Evolutionary conservation across 106 monocot genomes (phyloP).

Genomic region (Allium fistulosum): DNA sequence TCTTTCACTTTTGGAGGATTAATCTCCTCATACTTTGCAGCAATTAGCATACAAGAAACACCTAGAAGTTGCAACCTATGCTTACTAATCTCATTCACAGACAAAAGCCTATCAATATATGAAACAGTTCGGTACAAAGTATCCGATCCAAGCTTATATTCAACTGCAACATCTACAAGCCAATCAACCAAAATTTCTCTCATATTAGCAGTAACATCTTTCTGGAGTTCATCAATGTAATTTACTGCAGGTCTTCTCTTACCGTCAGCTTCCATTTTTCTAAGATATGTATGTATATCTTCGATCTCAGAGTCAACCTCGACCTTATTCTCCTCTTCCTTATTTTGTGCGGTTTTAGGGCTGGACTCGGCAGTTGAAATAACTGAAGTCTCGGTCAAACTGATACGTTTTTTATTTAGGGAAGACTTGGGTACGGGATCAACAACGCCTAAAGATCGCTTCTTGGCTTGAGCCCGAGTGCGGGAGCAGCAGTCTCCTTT

Average conservation of each 20-base stretch:
- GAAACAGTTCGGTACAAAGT: slow-evolving; percentile 38
- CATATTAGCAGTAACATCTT: slow-evolving; percentile 76
- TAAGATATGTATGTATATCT: slow-evolving; percentile 58
- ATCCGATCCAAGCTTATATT: slow-evolving; percentile 61
- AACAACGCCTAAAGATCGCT: slow-evolving; percentile 10
- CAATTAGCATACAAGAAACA: slow-evolving; percentile 73
- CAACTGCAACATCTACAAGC: slow-evolving; percentile 87
- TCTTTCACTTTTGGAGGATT: slow-evolving; percentile 69
- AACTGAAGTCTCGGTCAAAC: neutral
- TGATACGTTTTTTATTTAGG: slow-evolving; percentile 2
- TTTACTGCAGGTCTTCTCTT: slow-evolving; percentile 46
- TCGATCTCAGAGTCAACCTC: slow-evolving; percentile 8
- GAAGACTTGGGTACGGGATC: neutral
- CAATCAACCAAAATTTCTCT: slow-evolving; percentile 80
- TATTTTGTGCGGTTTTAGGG: slow-evolving; percentile 8
- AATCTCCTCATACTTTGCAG: slow-evolving; percentile 92
- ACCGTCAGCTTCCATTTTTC: slow-evolving; percentile 72
- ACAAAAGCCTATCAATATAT: slow-evolving; percentile 44
- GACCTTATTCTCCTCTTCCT: neutral
- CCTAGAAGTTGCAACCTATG: slow-evolving; percentile 79
- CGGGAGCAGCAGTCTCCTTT: slow-evolving; percentile 30
- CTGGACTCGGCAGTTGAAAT: neutral
- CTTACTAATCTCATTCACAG: slow-evolving; percentile 25
- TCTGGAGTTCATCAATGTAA: slow-evolving; percentile 66
- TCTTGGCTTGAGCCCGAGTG: slow-evolving; percentile 28